Evolutionary conservation across 352 stramenopile species (phyloP), one percentile per base, ranked within the genome.

Genomic region (Pythium pyrilobum): DNA sequence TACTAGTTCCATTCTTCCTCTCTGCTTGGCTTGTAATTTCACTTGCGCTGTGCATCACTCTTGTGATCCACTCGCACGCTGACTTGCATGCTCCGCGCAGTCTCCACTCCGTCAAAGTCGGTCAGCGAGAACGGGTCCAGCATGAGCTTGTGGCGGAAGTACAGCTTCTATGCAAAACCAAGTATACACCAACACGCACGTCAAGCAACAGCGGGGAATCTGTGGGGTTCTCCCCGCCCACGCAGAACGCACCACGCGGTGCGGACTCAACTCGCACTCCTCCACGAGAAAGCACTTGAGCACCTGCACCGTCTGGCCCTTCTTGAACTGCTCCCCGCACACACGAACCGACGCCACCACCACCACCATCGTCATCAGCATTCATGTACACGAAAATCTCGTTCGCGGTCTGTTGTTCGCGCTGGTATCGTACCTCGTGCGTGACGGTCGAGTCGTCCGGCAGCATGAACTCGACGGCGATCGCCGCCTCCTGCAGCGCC

Each of bases 101-200:
- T 53, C 34, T 77, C 55, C 13, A 83, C 62, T 9, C 45, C 49
- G 3, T 68, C 56, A 58, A 87, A 87, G 56, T 87, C 77, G 4
- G 74, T 87, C 37, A 85, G 61, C 13, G 74, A 85, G 33, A 85
- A 76, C 13, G 77, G 77, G 43, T 87, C 77, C 31, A 87, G 66
- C 62, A 87, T 73, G 1, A 67, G 9, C 9, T 49, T 51, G 6
- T 60, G 64, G 12, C 69, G 62, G 27, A 82, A 43, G 21, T 39
- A 84, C 24, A 85, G 58, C 69, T 72, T 62, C 77, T 31, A 20
- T 10, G 28, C 33, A 42, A 43, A 21, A 29, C 32, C 7, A 28
- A 44, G n/a, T n/a, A n/a, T n/a, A n/a, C n/a, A n/a, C n/a, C n/a
- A n/a, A n/a, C n/a, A n/a, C n/a, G n/a, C n/a, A n/a, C n/a, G n/a